Evolutionary conservation across 371 early-diverging fungal genomes (phyloP), one percentile per base, ranked within the genome.

Genomic region (Mortierella sp.): DNA sequence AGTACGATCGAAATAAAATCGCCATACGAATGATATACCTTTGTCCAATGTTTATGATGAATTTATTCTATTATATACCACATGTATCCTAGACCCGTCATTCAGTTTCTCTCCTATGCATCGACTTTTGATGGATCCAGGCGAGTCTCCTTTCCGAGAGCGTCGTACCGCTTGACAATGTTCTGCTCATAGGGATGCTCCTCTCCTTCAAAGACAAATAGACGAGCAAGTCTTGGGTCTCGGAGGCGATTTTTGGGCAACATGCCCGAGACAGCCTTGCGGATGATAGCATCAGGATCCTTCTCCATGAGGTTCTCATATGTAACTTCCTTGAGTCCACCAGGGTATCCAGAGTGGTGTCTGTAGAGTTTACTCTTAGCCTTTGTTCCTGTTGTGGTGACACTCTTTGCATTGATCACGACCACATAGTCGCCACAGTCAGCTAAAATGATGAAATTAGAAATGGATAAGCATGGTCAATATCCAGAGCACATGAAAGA

Each of bases 391-490:
- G 97, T 91, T 22, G 97, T 91, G 35, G 85, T 85, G 20, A 97
- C 86, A 69, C 95, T 92, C 72, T 92, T 89, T 26, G 98, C 97
- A 76, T 98, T 98, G 69, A 97, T 93, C 28, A 99, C 97, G 14
- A 99, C 98, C 1, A 98, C 98, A 78, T 97, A 97, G 84, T 99
- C 99, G 45, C 99, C 99, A 85, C 94, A 94, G 87, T 99, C 98
- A 32, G 94, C 96, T 95, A 87, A 14, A 40, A 14, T 40, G 22
- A 43, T 62, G 24, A 52, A 37, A 43, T 10, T 14, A 32, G 18
- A 30, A 26, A 32, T n/a, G 0, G 45, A 9, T 26, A 26, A 20
- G 52, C 26, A 35, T 28, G 5, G 18, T 26, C n/a, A 52, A 57
- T 18, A 26, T 51, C 30, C 22, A 26, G 61, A 61, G 22, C 37